Conservation (phyloP, 2,329 filamentous ascomycete genomes). For the Cytospora schulzeri region DNA sequence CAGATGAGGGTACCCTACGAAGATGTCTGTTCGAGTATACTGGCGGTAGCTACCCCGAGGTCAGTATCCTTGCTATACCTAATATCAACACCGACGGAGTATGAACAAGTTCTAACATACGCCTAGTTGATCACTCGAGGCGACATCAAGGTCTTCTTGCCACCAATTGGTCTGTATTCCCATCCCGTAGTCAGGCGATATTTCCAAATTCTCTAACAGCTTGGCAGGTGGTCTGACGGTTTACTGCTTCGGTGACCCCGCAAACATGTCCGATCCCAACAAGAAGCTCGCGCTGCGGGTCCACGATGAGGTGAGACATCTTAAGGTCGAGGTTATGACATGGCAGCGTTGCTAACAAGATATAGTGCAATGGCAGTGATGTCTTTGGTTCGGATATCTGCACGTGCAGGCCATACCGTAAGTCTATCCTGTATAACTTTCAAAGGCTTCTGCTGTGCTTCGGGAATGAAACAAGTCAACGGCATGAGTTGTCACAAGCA, state of each 20-base stretch:
- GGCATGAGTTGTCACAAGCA: neutral
- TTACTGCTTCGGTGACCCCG: conserved; percentile 94
- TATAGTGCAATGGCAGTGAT: conserved; percentile 87
- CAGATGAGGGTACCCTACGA: conserved; percentile 82
- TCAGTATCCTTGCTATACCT: conserved; percentile 32
- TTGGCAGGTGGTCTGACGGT: conserved; percentile 78
- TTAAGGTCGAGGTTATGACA: neutral
- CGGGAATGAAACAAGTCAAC: neutral
- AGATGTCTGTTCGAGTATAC: conserved; percentile 92
- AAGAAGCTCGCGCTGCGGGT: conserved; percentile 81
- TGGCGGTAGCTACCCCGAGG: conserved; percentile 91
- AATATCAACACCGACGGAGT: conserved; percentile 29
- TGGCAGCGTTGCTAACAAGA: conserved; percentile 2
- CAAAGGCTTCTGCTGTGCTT: neutral
- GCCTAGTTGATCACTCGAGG: conserved; percentile 79
- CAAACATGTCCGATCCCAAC: conserved; percentile 87
- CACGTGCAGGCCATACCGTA: conserved; percentile 84
- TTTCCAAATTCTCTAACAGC: conserved; percentile 30
- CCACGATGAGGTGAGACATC: conserved; percentile 59
- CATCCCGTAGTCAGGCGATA: neutral
- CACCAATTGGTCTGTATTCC: conserved; percentile 71
- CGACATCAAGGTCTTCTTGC: conserved; percentile 94
- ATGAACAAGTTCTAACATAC: conserved; percentile 25
- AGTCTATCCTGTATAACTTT: neutral
- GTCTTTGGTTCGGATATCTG: conserved; percentile 98